A percentile compares a stretch with the other conserved stretches of the same genome.
phyloP scores from a whole-genome alignment of 345 rosid genomes.

The Microcos paniculata region DNA sequence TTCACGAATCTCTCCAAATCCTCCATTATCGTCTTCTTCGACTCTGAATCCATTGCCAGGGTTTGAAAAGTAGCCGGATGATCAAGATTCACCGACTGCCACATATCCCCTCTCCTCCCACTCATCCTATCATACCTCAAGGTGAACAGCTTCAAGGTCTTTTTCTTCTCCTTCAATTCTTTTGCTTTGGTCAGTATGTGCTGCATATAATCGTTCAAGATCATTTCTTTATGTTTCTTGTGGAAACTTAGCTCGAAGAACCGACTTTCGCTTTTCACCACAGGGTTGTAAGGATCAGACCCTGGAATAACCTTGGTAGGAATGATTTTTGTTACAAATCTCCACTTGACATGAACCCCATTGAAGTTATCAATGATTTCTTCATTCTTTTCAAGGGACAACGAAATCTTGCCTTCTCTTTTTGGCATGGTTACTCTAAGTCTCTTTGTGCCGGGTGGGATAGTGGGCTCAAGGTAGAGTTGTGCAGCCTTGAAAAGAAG shows the following conservation, averaged over 20 bases:
- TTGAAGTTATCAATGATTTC: slow-evolving; percentile 30
- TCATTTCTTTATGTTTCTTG: slow-evolving; percentile 34
- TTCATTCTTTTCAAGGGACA: slow-evolving; percentile 24
- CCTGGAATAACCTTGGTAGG: background rate
- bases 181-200: slow-evolving; percentile 21
- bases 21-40: slow-evolving; percentile 29
- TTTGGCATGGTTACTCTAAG: slow-evolving; percentile 23
- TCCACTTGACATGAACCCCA: slow-evolving; percentile 37
- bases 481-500: slow-evolving; percentile 32
- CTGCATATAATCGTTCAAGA: slow-evolving; percentile 24
- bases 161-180: slow-evolving; percentile 23
- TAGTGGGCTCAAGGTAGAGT: slow-evolving; percentile 39
- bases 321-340: slow-evolving; percentile 3
- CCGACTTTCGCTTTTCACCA: background rate
- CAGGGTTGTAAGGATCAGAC: background rate
- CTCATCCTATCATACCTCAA: slow-evolving; percentile 3
- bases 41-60: slow-evolving; percentile 25
- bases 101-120: slow-evolving; percentile 15
- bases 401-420: slow-evolving; percentile 12
- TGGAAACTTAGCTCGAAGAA: slow-evolving; percentile 33
- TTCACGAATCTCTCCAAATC: slow-evolving; percentile 35
- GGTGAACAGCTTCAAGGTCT: slow-evolving; percentile 24
- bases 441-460: slow-evolving; percentile 21
- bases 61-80: slow-evolving; percentile 36
- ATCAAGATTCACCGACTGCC: slow-evolving; percentile 32